These are phyloP conservation scores for Phytopythium helicoides DNA, from an alignment of 352 stramenopile species.

Conservation along the genomic window DNA sequence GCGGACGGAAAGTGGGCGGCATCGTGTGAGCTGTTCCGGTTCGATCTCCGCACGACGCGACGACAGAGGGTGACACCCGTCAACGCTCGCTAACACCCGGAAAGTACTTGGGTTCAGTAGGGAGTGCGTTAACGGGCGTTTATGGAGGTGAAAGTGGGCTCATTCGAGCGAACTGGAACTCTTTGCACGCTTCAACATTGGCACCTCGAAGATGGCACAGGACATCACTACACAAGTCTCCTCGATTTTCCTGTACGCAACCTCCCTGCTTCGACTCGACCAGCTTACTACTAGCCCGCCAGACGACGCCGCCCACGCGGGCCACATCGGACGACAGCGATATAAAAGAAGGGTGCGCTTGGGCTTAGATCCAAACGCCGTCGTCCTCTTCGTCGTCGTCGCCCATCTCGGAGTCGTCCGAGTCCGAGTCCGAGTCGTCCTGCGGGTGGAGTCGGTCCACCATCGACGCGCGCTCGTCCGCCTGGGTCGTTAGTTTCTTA, in stretches of 20 bases:
- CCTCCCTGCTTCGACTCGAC: too few species aligned
- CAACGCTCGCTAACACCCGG: not conserved
- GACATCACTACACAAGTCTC: too few species aligned
- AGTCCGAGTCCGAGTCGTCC: constrained; percentile 79
- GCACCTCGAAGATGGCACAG: too few species aligned
- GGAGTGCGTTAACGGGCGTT: not conserved
- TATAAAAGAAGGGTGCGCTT: too few species aligned
- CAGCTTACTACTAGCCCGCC: too few species aligned
- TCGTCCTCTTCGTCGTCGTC: constrained; percentile 61
- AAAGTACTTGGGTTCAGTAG: not conserved
- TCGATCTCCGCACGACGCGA: constrained; percentile 1
- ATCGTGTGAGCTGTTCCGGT: not conserved
- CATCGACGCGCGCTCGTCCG: constrained; percentile 83
- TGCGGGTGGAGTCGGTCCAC: constrained; percentile 78
- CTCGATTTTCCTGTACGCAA: too few species aligned
- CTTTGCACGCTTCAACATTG: not conserved
- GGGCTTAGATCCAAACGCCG: constrained; percentile 85
- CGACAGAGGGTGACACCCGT: not conserved
- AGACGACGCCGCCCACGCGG: too few species aligned
- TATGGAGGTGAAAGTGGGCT: not conserved
- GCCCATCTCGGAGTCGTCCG: constrained; percentile 47
- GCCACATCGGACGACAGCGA: too few species aligned
- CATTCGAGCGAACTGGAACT: constrained; percentile 1
- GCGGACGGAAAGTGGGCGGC: not conserved
- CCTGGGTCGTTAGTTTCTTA: constrained; percentile 88